phyloP scores from a whole-genome alignment of 345 rosid genomes.

The Microcos paniculata region DNA sequence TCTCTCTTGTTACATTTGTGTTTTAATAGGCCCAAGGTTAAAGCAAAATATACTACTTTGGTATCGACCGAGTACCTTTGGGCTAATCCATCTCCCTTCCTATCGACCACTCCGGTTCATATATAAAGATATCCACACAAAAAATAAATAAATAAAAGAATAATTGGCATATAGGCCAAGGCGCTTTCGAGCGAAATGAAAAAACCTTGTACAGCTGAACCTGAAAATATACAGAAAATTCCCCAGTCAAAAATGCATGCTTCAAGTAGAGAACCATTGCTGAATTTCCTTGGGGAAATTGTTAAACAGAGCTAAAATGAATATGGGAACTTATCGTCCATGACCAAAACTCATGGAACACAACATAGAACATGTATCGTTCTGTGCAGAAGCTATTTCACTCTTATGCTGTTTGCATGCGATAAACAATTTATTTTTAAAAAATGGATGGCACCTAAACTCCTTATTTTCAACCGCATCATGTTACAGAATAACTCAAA shows the following conservation, averaged over 20 bases:
- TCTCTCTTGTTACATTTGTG: too few relatives aligned
- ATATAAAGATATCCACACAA: too few relatives aligned
- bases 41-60: too few relatives aligned
- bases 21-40: too few relatives aligned
- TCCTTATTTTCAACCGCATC: constrained; percentile 23
- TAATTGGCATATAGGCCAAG: too few relatives aligned
- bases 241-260: neutral
- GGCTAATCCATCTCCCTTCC: too few relatives aligned
- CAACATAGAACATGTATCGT: neutral
- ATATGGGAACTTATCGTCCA: neutral
- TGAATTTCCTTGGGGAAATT: constrained; percentile 1
- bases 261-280: neutral
- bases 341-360: neutral
- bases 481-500: constrained; percentile 1
- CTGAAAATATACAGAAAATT: neutral
- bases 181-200: neutral
- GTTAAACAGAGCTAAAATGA: constrained; percentile 16
- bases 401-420: constrained; percentile 9
- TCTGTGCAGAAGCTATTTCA: neutral
- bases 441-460: neutral
- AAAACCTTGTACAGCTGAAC: neutral
- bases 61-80: too few relatives aligned
- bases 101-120: too few relatives aligned
- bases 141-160: neutral
- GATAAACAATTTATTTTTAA: constrained; percentile 29